Evolutionary conservation across 257 asterid genomes (phyloP).

Genomic region (Lantana camara): DNA sequence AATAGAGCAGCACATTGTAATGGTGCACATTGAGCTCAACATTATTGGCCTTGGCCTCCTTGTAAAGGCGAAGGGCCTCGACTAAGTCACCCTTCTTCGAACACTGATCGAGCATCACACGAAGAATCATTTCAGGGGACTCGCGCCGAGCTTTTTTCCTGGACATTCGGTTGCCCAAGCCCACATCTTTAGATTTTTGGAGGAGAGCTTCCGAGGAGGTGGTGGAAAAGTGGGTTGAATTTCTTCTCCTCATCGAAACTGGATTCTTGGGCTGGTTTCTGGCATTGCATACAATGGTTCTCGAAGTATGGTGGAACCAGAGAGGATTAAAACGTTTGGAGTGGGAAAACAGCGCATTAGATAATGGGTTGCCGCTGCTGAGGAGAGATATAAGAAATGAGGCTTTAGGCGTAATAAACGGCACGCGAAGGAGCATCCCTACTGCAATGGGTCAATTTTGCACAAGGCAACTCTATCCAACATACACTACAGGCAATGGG

Average conservation of each 20-base stretch:
- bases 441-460: slow-evolving; percentile 11
- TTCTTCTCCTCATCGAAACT: slow-evolving; percentile 41
- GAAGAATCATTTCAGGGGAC: slow-evolving; percentile 62
- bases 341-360: slow-evolving; percentile 25
- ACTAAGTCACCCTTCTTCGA: slow-evolving; percentile 57
- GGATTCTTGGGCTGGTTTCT: slow-evolving; percentile 23
- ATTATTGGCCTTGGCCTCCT: slow-evolving; percentile 62
- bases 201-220: slow-evolving; percentile 45
- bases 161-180: slow-evolving; percentile 32
- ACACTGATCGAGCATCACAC: slow-evolving; percentile 60
- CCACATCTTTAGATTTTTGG: slow-evolving; percentile 25
- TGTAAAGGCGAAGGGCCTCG: slow-evolving; percentile 74
- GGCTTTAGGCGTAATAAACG: slow-evolving; percentile 40
- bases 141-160: slow-evolving; percentile 45
- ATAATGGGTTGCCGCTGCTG: slow-evolving; percentile 34
- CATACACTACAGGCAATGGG: slow-evolving; percentile 12
- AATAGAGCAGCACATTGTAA: slow-evolving; percentile 78
- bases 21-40: slow-evolving; percentile 59
- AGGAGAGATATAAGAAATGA: slow-evolving; percentile 40
- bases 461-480: slow-evolving; percentile 17
- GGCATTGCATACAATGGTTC: slow-evolving; percentile 21
- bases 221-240: slow-evolving; percentile 40
- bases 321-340: slow-evolving; percentile 30
- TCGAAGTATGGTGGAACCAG: slow-evolving; percentile 15
- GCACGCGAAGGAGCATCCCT: slow-evolving; percentile 41